Conservation (phyloP, 805 yeast genomes). For the Ogataea nonfermentans region DNA sequence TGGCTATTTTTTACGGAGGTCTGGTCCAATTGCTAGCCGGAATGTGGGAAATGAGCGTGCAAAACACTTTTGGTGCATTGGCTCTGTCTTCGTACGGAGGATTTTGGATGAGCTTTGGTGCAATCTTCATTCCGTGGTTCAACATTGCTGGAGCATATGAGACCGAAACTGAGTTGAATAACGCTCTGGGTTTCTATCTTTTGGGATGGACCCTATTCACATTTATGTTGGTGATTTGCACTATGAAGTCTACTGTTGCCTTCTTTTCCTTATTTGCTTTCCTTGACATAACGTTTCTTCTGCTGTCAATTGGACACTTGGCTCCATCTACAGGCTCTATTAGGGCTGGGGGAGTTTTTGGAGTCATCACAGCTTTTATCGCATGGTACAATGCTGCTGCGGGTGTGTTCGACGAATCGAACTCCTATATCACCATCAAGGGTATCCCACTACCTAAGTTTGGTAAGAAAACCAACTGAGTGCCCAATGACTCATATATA, state of each 20-base stretch:
- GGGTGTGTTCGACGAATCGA: constrained; percentile 63
- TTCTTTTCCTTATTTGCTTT: constrained; percentile 53
- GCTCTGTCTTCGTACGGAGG: constrained; percentile 64
- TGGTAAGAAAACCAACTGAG: constrained; percentile 19
- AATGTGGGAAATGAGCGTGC: constrained; percentile 71
- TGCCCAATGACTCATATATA: not conserved
- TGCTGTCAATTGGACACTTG: constrained; percentile 50
- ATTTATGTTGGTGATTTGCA: constrained; percentile 52
- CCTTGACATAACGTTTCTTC: constrained; percentile 52
- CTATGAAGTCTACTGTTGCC: constrained; percentile 54
- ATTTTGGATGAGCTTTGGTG: constrained; percentile 76
- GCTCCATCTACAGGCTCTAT: constrained; percentile 40
- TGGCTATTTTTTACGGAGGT: constrained; percentile 73
- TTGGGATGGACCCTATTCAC: constrained; percentile 67
- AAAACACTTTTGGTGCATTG: constrained; percentile 74
- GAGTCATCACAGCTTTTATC: constrained; percentile 56
- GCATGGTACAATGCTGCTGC: constrained; percentile 75
- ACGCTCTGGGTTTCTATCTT: constrained; percentile 57
- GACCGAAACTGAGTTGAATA: constrained; percentile 42
- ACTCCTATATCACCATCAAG: constrained; percentile 50
- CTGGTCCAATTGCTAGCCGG: constrained; percentile 70
- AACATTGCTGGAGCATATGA: constrained; percentile 52
- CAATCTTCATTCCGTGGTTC: constrained; percentile 56
- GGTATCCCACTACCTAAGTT: constrained; percentile 32
- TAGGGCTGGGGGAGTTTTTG: constrained; percentile 64